These are phyloP conservation scores for Arthonia radiata DNA, from an alignment of 495 filamentous ascomycete genomes.

Conservation along the genomic window DNA sequence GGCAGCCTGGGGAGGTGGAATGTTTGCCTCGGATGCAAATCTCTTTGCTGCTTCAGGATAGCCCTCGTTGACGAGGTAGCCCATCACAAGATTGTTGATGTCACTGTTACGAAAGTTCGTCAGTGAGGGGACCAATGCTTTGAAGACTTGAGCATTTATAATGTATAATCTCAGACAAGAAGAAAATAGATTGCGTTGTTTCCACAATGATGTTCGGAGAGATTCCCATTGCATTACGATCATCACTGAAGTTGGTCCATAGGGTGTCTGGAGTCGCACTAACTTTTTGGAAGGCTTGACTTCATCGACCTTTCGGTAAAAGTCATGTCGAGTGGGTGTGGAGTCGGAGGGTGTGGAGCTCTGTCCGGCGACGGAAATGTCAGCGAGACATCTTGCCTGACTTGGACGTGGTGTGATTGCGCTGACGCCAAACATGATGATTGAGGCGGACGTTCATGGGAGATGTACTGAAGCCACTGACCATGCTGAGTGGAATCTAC, in stretches of 20 bases:
- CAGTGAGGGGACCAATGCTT: slow-evolving; percentile 1
- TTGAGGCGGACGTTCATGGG: too few relatives aligned
- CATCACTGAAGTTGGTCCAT: not conserved
- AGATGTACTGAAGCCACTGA: too few relatives aligned
- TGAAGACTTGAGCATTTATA: slow-evolving; percentile 2
- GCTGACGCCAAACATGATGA: too few relatives aligned
- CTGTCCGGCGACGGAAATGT: too few relatives aligned
- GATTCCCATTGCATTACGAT: slow-evolving; percentile 69
- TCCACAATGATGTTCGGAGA: slow-evolving; percentile 93
- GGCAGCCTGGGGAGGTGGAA: slow-evolving; percentile 31
- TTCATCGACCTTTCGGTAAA: slow-evolving; percentile 62
- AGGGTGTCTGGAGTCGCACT: too few relatives aligned
- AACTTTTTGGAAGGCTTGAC: slow-evolving; percentile 80
- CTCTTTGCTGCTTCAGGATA: slow-evolving; percentile 83
- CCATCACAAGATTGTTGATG: slow-evolving; percentile 86
- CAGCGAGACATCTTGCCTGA: too few relatives aligned
- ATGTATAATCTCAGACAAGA: slow-evolving; percentile 27
- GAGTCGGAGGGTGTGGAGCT: too few relatives aligned
- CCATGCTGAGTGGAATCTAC: too few relatives aligned
- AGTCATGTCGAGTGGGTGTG: too few relatives aligned
- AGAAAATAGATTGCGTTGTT: slow-evolving; percentile 47
- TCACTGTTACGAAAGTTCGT: slow-evolving; percentile 30
- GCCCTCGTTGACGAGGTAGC: slow-evolving; percentile 88
- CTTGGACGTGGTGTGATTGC: too few relatives aligned
- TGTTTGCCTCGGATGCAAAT: slow-evolving; percentile 82